A percentile compares a stretch with the other conserved stretches of the same genome.
Conservation (phyloP, 257 asterid genomes). For the Gentiana macrophylla region DNA sequence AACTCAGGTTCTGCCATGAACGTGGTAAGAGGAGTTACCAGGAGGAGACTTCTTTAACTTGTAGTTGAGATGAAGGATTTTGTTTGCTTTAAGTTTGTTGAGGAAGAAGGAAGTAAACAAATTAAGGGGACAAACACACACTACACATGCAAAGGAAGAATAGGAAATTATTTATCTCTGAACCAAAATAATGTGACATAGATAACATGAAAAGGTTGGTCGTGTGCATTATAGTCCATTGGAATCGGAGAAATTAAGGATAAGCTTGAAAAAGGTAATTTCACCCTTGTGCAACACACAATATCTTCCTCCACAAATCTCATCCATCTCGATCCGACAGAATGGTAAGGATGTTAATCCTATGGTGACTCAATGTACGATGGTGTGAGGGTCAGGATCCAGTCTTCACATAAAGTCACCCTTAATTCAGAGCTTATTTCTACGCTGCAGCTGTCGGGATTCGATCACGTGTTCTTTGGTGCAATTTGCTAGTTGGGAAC, state of each 20-base stretch:
- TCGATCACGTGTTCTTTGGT: no score
- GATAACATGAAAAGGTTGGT: slow-evolving; percentile 16
- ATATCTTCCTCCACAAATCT: not conserved
- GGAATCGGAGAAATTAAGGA: not conserved
- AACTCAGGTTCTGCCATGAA: slow-evolving; percentile 31
- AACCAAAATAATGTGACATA: slow-evolving; percentile 13
- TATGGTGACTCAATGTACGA: not conserved
- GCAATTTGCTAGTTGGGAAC: no score
- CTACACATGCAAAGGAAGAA: slow-evolving; percentile 17
- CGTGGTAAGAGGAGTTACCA: not conserved
- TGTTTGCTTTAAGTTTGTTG: not conserved
- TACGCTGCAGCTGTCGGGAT: no score
- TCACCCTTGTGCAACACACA: not conserved
- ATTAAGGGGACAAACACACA: slow-evolving; percentile 7
- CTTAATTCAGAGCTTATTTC: no score
- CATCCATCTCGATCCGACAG: not conserved
- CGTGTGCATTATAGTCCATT: slow-evolving; percentile 8
- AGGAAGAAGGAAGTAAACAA: not conserved
- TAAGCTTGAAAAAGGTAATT: slow-evolving; percentile 5
- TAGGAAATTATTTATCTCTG: not conserved
- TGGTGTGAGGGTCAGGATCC: not conserved
- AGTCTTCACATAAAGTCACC: no score
- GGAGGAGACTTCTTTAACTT: not conserved
- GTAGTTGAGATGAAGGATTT: not conserved
- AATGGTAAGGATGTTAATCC: no score